Evolutionary conservation across 768 basidiomycete genomes (phyloP).

Genomic region (Lactarius quietus): DNA sequence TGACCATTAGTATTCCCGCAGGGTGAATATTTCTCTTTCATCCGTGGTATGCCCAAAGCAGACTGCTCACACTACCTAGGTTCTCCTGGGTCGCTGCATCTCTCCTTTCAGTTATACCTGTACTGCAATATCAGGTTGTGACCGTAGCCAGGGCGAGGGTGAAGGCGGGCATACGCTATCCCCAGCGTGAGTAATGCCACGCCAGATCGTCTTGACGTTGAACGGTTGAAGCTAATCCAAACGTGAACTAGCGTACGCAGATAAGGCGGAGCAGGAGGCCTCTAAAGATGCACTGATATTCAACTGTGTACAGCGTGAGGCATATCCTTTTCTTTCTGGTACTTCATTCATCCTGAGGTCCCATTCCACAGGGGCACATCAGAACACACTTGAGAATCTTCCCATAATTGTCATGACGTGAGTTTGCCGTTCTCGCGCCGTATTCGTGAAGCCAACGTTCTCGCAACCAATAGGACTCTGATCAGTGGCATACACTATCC

Average conservation of each 20-base stretch:
- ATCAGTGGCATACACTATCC: conserved; percentile 43
- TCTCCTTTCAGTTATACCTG: conserved; percentile 47
- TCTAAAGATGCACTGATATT: conserved; percentile 52
- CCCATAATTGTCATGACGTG: conserved; percentile 30
- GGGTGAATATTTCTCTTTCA: conserved; percentile 15
- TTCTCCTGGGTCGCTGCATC: conserved; percentile 52
- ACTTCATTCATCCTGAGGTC: neutral
- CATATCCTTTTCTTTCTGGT: neutral
- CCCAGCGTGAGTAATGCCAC: conserved; percentile 48
- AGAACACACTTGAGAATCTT: conserved; percentile 46
- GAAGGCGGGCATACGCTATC: conserved; percentile 57
- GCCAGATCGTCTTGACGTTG: neutral
- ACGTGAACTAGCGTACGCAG: conserved; percentile 57
- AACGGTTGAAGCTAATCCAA: neutral
- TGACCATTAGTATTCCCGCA: conserved; percentile 21
- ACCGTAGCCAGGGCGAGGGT: conserved; percentile 46
- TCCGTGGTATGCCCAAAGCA: neutral
- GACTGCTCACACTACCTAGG: conserved; percentile 6
- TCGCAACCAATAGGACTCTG: conserved; percentile 34
- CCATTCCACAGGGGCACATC: conserved; percentile 54
- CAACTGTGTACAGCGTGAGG: conserved; percentile 70
- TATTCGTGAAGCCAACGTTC: neutral
- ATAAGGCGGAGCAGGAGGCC: conserved; percentile 52
- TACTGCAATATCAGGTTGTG: conserved; percentile 49
- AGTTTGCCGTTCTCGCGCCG: neutral